Percentiles rank a stretch among this genome's conserved stretches.
Conservation (phyloP, 2,329 filamentous ascomycete species). For the Sarocladium kiliense region DNA sequence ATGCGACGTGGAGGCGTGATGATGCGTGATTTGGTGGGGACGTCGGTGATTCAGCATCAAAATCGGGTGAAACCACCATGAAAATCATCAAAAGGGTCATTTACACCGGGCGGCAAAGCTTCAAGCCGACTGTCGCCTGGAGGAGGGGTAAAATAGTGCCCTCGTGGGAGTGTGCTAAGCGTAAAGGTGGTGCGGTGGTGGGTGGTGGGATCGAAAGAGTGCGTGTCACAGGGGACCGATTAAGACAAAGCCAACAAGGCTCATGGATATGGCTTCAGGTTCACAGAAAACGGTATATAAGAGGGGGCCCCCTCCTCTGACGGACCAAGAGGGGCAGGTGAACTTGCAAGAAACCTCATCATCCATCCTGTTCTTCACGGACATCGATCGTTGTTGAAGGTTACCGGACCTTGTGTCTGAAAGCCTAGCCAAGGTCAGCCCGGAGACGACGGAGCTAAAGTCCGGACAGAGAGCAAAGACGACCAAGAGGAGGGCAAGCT, state of each 20-base stretch:
- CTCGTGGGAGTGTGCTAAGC: neutral
- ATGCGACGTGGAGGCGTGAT: neutral
- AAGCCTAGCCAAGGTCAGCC: neutral
- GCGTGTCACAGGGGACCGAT: neutral
- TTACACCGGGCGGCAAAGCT: neutral
- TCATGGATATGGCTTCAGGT: slow-evolving; percentile 3
- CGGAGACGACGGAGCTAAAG: slow-evolving; percentile 8
- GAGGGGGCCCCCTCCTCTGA: neutral
- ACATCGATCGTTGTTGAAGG: neutral
- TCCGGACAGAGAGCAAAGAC: neutral
- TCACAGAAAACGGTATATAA: slow-evolving; percentile 4
- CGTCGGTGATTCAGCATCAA: neutral
- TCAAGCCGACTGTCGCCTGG: slow-evolving; percentile 2
- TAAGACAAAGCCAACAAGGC: slow-evolving; percentile 1
- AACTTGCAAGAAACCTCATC: slow-evolving; percentile 8
- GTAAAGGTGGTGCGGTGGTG: slow-evolving; percentile 7
- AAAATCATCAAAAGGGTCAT: slow-evolving; percentile 5
- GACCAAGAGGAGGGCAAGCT: neutral
- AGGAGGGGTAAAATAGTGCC: neutral
- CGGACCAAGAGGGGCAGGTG: neutral
- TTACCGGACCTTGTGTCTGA: neutral
- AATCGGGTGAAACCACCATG: neutral
- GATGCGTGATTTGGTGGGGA: neutral
- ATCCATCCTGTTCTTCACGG: neutral
- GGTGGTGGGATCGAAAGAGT: slow-evolving; percentile 5